Evolutionary conservation across 1,139 yeast species (phyloP).

Genomic region (Geotrichum bryndzae): DNA sequence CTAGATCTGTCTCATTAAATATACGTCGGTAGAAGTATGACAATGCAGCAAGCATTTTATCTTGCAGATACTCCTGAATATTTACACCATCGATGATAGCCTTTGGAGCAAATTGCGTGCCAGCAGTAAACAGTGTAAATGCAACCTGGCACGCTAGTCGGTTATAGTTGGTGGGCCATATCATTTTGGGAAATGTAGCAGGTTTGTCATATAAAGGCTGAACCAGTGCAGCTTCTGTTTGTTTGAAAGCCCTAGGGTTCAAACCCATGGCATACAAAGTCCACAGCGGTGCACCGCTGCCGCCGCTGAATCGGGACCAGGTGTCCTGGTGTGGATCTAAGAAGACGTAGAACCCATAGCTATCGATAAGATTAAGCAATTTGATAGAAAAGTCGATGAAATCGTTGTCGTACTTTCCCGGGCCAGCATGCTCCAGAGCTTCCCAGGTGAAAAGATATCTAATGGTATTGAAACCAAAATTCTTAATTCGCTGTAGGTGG

Average conservation of each 20-base stretch:
- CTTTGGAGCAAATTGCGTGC: slow-evolving; percentile 61
- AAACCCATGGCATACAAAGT: slow-evolving; percentile 82
- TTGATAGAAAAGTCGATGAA: slow-evolving; percentile 64
- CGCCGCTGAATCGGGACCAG: slow-evolving; percentile 84
- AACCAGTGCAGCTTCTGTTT: slow-evolving; percentile 72
- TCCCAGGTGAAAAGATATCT: slow-evolving; percentile 84
- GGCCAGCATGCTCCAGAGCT: slow-evolving; percentile 80
- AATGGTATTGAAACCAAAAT: slow-evolving; percentile 74
- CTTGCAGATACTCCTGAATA: slow-evolving; percentile 71
- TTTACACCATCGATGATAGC: slow-evolving; percentile 63
- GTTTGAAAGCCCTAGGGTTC: slow-evolving; percentile 56
- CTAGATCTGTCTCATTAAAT: slow-evolving; percentile 46
- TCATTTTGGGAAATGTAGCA: slow-evolving; percentile 52
- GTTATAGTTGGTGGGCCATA: slow-evolving; percentile 83
- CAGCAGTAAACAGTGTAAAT: slow-evolving; percentile 82
- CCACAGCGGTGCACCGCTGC: slow-evolving; percentile 93
- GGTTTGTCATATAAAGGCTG: slow-evolving; percentile 43
- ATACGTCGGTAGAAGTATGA: slow-evolving; percentile 50
- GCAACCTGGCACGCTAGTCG: slow-evolving; percentile 70
- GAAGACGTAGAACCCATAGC: slow-evolving; percentile 67
- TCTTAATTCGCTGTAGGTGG: slow-evolving; percentile 62
- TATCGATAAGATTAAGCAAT: slow-evolving; percentile 50
- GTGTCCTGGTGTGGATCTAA: slow-evolving; percentile 86
- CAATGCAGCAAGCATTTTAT: slow-evolving; percentile 53
- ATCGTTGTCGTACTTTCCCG: slow-evolving; percentile 70